A percentile compares a stretch with the other conserved stretches of the same genome.
Conservation (phyloP, 2,329 filamentous ascomycete species). For the Cladophialophora chaetospira region DNA sequence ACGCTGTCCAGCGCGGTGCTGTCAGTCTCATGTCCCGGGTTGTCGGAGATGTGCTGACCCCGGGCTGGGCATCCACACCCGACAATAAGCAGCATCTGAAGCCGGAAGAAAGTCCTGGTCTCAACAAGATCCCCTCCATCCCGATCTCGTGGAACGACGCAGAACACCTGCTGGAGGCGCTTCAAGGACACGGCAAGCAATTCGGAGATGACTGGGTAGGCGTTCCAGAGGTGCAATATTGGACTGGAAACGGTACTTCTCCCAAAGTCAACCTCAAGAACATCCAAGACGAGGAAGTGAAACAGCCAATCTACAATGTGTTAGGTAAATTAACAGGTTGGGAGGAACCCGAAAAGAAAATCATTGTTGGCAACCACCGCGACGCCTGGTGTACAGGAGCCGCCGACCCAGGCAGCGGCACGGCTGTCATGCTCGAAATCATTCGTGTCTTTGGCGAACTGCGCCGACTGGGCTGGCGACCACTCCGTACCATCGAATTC, state of each 20-base stretch:
- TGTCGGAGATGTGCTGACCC: constrained; percentile 87
- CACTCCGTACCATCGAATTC: constrained; percentile 92
- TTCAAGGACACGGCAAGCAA: constrained; percentile 72
- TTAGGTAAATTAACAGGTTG: constrained; percentile 81
- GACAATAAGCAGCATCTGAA: constrained; percentile 62
- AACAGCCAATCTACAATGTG: constrained; percentile 90
- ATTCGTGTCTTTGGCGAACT: constrained; percentile 82
- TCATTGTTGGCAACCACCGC: constrained; percentile 90
- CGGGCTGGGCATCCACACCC: constrained; percentile 68
- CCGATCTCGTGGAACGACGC: constrained; percentile 90
- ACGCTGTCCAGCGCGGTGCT: constrained; percentile 78
- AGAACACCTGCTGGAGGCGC: constrained; percentile 70
- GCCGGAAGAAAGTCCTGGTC: constrained; percentile 68
- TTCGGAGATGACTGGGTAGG: constrained; percentile 73
- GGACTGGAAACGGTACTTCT: constrained; percentile 75
- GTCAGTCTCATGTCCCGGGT: constrained; percentile 82
- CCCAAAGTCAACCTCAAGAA: constrained; percentile 82
- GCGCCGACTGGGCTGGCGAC: constrained; percentile 76
- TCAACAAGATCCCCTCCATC: constrained; percentile 84
- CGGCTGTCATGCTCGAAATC: constrained; percentile 87
- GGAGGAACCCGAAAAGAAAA: constrained; percentile 78
- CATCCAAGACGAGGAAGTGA: constrained; percentile 77
- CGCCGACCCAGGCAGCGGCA: constrained; percentile 81
- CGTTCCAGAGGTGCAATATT: constrained; percentile 72
- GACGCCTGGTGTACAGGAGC: constrained; percentile 92